Conservation (phyloP, 2,329 filamentous ascomycete species). For the Fusarium tricinctum region DNA sequence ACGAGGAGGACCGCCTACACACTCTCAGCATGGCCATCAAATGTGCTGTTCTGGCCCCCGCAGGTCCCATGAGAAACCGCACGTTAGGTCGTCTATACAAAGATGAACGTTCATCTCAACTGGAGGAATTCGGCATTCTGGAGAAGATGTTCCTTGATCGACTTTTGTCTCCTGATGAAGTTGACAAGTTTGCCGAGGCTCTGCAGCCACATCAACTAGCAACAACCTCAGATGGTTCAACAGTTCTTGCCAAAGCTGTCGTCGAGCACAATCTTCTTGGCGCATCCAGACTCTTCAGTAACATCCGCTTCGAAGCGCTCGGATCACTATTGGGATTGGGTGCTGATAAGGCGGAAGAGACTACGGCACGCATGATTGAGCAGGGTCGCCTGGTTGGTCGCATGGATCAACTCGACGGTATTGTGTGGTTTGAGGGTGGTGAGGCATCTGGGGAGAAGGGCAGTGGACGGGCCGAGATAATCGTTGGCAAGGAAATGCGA, state of each 20-base stretch:
- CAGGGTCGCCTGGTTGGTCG: constrained; percentile 88
- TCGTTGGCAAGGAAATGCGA: constrained; percentile 78
- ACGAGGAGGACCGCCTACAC: constrained; percentile 86
- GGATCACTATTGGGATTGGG: constrained; percentile 83
- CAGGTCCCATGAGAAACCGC: constrained; percentile 85
- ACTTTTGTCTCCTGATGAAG: constrained; percentile 83
- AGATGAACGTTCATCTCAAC: constrained; percentile 83
- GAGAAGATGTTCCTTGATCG: constrained; percentile 98
- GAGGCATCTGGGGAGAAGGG: constrained; percentile 78
- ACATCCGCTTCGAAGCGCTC: constrained; percentile 82
- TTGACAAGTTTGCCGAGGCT: constrained; percentile 84
- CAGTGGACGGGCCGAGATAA: constrained; percentile 73
- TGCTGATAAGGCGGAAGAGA: constrained; percentile 86
- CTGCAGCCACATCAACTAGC: constrained; percentile 91
- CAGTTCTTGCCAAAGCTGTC: constrained; percentile 92
- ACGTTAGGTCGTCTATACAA: constrained; percentile 90
- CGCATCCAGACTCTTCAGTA: constrained; percentile 82
- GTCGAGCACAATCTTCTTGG: constrained; percentile 96
- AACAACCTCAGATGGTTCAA: constrained; percentile 88
- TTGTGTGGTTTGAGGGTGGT: constrained; percentile 87
- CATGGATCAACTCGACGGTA: constrained; percentile 92
- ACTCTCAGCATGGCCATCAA: constrained; percentile 90
- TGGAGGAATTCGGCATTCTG: constrained; percentile 87
- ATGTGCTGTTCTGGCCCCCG: constrained; percentile 92
- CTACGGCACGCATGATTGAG: constrained; percentile 95